A percentile compares a stretch with the other conserved stretches of the same genome.
Evolutionary conservation across 768 basidiomycete genomes (phyloP).

Genomic region (Panaeolus papilionaceus): DNA sequence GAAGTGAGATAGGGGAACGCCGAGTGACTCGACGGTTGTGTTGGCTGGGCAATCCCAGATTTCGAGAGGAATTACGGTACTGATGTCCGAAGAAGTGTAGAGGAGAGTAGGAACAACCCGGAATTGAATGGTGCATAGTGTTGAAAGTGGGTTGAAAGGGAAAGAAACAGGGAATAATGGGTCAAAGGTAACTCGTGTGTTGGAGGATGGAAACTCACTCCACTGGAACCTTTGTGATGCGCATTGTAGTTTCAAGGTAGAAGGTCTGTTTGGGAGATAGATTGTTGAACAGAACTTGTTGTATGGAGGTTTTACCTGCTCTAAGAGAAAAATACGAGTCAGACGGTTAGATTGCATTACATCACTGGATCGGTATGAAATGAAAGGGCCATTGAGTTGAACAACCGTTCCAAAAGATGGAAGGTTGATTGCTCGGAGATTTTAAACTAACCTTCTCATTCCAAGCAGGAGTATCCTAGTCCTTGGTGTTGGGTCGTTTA

Average conservation of each 20-base stretch:
- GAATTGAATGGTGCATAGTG: slow-evolving; percentile 18
- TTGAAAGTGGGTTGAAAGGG: not conserved
- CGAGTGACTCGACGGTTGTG: slow-evolving; percentile 79
- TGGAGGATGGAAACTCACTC: slow-evolving; percentile 62
- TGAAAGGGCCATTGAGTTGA: not conserved
- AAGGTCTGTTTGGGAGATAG: slow-evolving; percentile 85
- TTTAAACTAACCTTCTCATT: slow-evolving; percentile 58
- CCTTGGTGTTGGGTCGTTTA: slow-evolving; percentile 40
- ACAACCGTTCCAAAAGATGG: not conserved
- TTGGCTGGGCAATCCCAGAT: slow-evolving; percentile 96
- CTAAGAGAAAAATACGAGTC: slow-evolving; percentile 43
- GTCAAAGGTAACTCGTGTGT: not conserved
- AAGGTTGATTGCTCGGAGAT: slow-evolving; percentile 1
- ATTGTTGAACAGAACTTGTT: slow-evolving; percentile 90
- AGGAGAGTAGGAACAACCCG: slow-evolving; percentile 12
- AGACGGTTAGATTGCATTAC: not conserved
- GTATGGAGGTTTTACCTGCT: slow-evolving; percentile 91
- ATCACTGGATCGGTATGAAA: not conserved
- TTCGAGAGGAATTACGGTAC: slow-evolving; percentile 91
- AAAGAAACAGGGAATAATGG: not conserved
- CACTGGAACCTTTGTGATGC: slow-evolving; percentile 73
- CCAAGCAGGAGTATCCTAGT: slow-evolving; percentile 80
- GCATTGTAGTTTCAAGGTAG: slow-evolving; percentile 87
- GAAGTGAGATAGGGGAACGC: slow-evolving; percentile 77
- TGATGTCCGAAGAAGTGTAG: slow-evolving; percentile 37